Evolutionary conservation across 2,329 filamentous ascomycete species (phyloP).

Genomic region (Fusarium sp.): DNA sequence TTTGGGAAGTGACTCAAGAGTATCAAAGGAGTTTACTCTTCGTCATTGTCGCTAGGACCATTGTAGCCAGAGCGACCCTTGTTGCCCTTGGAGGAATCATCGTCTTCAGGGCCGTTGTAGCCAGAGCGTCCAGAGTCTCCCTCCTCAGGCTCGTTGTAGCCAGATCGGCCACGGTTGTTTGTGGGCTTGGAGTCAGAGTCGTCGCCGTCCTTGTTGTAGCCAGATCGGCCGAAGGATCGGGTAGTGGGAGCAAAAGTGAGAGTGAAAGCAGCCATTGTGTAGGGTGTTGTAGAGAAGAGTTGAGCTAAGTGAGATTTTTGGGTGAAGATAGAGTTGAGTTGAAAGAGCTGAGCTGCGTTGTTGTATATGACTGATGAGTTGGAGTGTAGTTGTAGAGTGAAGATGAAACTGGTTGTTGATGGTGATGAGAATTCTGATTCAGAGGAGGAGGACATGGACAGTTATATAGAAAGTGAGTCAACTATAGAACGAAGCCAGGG

Average conservation of each 20-base stretch:
- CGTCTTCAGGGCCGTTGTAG: constrained; percentile 50
- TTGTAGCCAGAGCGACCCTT: constrained; percentile 56
- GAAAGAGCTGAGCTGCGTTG: background rate
- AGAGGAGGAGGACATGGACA: constrained; percentile 5
- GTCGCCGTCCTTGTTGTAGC: constrained; percentile 42
- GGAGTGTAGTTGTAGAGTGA: constrained; percentile 8
- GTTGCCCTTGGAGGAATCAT: constrained; percentile 46
- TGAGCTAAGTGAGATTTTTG: background rate
- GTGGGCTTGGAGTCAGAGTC: constrained; percentile 44
- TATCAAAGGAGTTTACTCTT: constrained; percentile 35
- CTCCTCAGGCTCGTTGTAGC: constrained; percentile 54
- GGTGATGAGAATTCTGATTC: constrained; percentile 17
- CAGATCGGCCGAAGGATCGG: constrained; percentile 37
- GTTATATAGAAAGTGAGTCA: constrained; percentile 29
- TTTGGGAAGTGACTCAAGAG: background rate
- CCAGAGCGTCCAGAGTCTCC: constrained; percentile 53
- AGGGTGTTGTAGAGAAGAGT: background rate
- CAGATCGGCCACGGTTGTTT: constrained; percentile 52
- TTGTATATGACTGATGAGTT: background rate
- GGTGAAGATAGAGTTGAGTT: background rate
- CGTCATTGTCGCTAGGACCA: constrained; percentile 49
- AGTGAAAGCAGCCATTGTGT: constrained; percentile 46
- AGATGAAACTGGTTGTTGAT: constrained; percentile 15
- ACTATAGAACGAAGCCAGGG: background rate
- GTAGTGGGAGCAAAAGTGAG: constrained; percentile 39